A percentile compares a stretch with the other conserved stretches of the same genome.
Conservation (phyloP, 2,329 filamentous ascomycete species). For the Epicoccum nigrum region DNA sequence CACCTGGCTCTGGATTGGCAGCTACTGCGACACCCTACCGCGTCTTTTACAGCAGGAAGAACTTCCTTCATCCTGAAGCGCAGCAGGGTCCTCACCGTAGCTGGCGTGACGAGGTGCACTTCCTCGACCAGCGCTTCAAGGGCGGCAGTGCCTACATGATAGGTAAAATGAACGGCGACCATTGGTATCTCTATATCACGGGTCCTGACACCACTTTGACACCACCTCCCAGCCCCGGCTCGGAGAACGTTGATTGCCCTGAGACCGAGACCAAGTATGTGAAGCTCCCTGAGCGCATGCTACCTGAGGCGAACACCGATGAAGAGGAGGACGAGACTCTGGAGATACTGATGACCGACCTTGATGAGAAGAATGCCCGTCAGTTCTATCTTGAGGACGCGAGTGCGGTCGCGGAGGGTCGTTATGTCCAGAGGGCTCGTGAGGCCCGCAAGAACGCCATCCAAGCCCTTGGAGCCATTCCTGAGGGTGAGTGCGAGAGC, state of each 20-base stretch:
- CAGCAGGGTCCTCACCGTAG: constrained; percentile 94
- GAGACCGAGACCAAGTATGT: constrained; percentile 66
- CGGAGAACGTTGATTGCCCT: constrained; percentile 50
- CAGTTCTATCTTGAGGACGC: constrained; percentile 79
- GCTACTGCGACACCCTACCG: constrained; percentile 88
- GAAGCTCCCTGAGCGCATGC: constrained; percentile 63
- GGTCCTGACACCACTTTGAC: constrained; percentile 81
- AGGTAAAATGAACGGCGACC: constrained; percentile 99
- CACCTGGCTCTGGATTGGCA: constrained; percentile 68
- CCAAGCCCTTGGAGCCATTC: constrained; percentile 65
- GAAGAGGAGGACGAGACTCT: constrained; percentile 74
- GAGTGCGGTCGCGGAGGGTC: constrained; percentile 86
- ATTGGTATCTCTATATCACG: constrained; percentile 98
- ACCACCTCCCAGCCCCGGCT: constrained; percentile 76
- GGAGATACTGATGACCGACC: constrained; percentile 71
- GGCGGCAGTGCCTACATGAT: constrained; percentile 99
- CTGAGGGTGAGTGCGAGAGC: constrained; percentile 54
- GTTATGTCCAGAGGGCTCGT: constrained; percentile 71
- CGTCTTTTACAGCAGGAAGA: constrained; percentile 99
- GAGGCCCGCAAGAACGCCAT: constrained; percentile 66
- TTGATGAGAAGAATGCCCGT: constrained; percentile 69
- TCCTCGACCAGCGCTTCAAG: constrained; percentile 87
- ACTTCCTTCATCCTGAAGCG: constrained; percentile 93
- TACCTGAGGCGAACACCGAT: constrained; percentile 49
- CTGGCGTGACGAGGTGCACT: constrained; percentile 96